These are phyloP conservation scores for Blepharisma japonicum DNA, from an alignment of 73 alveolate species.

Conservation along the genomic window DNA sequence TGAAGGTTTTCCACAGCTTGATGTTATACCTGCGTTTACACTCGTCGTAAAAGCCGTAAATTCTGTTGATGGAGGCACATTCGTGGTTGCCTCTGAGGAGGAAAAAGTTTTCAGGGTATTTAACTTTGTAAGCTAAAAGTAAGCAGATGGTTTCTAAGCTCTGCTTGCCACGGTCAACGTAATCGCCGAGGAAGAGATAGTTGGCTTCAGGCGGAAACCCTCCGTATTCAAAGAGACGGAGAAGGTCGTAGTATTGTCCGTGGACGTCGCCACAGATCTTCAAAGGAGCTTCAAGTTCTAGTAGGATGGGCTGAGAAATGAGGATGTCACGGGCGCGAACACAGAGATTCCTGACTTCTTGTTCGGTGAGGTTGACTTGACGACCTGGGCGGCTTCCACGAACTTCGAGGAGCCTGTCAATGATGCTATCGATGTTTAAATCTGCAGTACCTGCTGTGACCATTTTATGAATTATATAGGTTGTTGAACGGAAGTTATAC, in stretches of 20 bases:
- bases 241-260: constrained; percentile 86
- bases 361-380: constrained; percentile 55
- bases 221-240: constrained; percentile 82
- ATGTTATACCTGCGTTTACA: constrained; percentile 91
- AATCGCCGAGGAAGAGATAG: constrained; percentile 86
- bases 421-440: constrained; percentile 34
- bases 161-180: constrained; percentile 95
- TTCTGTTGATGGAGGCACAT: constrained; percentile 95
- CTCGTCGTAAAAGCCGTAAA: constrained; percentile 97
- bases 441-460: not conserved
- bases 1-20: constrained; percentile 91
- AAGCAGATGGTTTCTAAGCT: constrained; percentile 86
- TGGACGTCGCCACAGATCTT: constrained; percentile 88
- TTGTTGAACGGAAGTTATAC: too few species aligned
- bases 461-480: too few species aligned
- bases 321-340: constrained; percentile 33
- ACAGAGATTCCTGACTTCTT: constrained; percentile 50
- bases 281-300: constrained; percentile 63
- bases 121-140: constrained; percentile 85
- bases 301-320: constrained; percentile 32
- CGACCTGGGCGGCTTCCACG: constrained; percentile 41
- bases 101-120: constrained; percentile 85
- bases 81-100: constrained; percentile 97
- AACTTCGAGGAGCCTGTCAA: constrained; percentile 40
- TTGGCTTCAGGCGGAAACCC: constrained; percentile 86